These are phyloP conservation scores for Pseudopithomyces maydicus DNA, from an alignment of 2,329 filamentous ascomycete species.

Conservation along the genomic window DNA sequence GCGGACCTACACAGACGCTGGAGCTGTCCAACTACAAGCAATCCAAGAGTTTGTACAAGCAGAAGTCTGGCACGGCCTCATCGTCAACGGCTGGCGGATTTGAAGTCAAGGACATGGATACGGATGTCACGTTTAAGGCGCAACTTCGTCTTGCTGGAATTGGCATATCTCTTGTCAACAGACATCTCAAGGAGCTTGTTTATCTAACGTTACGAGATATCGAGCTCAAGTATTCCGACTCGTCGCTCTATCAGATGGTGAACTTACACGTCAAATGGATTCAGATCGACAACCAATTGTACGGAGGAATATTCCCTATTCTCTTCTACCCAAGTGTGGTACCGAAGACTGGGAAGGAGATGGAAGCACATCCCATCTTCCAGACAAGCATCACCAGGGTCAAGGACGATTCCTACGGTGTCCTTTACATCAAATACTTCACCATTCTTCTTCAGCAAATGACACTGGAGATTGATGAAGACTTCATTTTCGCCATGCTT, in stretches of 20 bases:
- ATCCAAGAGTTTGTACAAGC: slow-evolving; percentile 88
- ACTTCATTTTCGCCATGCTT: slow-evolving; percentile 94
- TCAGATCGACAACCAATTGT: slow-evolving; percentile 97
- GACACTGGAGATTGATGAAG: slow-evolving; percentile 96
- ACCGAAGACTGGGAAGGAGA: slow-evolving; percentile 94
- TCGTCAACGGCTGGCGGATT: slow-evolving; percentile 73
- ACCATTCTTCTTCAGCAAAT: slow-evolving; percentile 94
- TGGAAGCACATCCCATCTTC: slow-evolving; percentile 93
- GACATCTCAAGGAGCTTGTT: slow-evolving; percentile 86
- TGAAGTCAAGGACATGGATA: slow-evolving; percentile 91
- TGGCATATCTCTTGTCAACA: slow-evolving; percentile 91
- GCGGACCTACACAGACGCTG: slow-evolving; percentile 92
- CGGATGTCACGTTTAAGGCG: slow-evolving; percentile 84
- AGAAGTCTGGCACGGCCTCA: slow-evolving; percentile 61
- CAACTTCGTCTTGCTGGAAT: slow-evolving; percentile 88
- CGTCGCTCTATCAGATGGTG: slow-evolving; percentile 89
- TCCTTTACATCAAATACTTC: slow-evolving; percentile 98
- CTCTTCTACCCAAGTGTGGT: slow-evolving; percentile 97
- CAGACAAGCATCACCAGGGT: slow-evolving; percentile 90
- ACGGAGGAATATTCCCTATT: slow-evolving; percentile 97
- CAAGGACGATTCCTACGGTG: slow-evolving; percentile 97
- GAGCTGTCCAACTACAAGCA: slow-evolving; percentile 92
- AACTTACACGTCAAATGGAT: slow-evolving; percentile 97
- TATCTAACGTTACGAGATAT: slow-evolving; percentile 94
- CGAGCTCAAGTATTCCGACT: slow-evolving; percentile 88